phyloP scores from a whole-genome alignment of 768 basidiomycete species.

The Suillus luteus region DNA sequence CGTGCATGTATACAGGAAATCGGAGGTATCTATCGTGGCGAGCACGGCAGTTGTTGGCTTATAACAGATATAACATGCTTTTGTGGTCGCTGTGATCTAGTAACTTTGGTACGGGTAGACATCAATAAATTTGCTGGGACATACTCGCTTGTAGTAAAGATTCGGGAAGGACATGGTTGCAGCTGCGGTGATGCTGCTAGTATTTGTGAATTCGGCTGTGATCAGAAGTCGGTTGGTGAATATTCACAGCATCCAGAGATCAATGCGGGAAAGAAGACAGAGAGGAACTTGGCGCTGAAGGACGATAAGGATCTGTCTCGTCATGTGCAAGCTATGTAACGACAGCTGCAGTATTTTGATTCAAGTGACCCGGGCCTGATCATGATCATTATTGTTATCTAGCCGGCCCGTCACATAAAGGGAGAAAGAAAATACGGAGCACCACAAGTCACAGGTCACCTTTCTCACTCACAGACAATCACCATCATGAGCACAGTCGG shows the following conservation, averaged over 20 bases:
- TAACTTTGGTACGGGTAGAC: conserved; percentile 6
- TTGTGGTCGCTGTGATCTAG: conserved; percentile 77
- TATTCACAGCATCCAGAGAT: conserved; percentile 3
- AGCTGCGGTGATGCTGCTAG: neutral
- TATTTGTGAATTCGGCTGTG: neutral
- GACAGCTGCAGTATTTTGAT: neutral
- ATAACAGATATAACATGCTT: conserved; percentile 77
- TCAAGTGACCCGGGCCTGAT: conserved; percentile 6
- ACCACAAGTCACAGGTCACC: conserved; percentile 7
- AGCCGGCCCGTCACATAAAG: conserved; percentile 3
- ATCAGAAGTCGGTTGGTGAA: neutral
- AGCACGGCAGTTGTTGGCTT: conserved; percentile 83
- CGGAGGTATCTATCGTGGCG: conserved; percentile 77
- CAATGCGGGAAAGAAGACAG: conserved; percentile 1
- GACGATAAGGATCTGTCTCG: neutral
- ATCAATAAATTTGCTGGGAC: conserved; percentile 27
- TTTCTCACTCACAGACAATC: conserved; percentile 23
- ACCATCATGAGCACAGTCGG: conserved; percentile 71
- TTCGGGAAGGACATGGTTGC: conserved; percentile 71
- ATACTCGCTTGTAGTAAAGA: conserved; percentile 87
- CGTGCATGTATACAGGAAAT: conserved; percentile 86
- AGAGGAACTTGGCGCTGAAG: conserved; percentile 6
- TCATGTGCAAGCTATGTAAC: conserved; percentile 9
- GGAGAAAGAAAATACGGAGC: neutral
- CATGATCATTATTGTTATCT: conserved; percentile 14